Base-by-base conservation (phyloP, 2,329 filamentous ascomycete genomes). In the Venturia oleaginea region DNA sequence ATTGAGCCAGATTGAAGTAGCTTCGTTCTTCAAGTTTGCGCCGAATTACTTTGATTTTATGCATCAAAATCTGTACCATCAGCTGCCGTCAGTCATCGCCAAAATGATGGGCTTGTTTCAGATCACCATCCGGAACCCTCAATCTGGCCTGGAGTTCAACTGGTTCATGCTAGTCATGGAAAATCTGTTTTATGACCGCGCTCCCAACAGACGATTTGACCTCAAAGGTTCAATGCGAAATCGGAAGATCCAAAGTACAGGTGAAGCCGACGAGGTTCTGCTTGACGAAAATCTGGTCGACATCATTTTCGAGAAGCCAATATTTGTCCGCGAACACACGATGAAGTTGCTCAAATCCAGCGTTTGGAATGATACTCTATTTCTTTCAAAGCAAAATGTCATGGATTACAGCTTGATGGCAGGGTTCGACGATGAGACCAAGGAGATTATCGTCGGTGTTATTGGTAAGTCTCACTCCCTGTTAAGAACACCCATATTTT, bases 381-480 rank as follows among this genome's bases (percentile, higher is more conserved):
- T 97, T 78, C 79, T 99, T 62, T 92, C 90, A 59, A 86, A 92
- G 46, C 93, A 97, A 72, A 94, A 97, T 71, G 94, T 99, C 64
- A 99, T 99, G 94, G 94, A 99, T 77, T 99, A 99, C 78, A 94
- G 89, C 30, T 83, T 99, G 55, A 99, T 99, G 94, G 92, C 97
- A 64, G 95, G 93, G 0, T 95, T 99, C 55, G 93, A 99, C 71
- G 94, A 97, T 74, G 82, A 83, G 43, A 85, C 86, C 67, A 92
- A 93, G 71, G 93, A 99, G 76, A 84, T 99, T 17, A 91, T 97
- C 17, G 92, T 99, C 2, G 94, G 94, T 4, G 97, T 99, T 71
- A 97, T 99, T 68, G 76, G 70, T 75, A 70, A 59, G 69, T n/a
- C 15, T 54, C 40, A 30, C 42, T 43, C 43, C 62, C 48, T 63